Evolutionary conservation across 257 asterid species (phyloP).

Genomic region (Mitragyna speciosa): DNA sequence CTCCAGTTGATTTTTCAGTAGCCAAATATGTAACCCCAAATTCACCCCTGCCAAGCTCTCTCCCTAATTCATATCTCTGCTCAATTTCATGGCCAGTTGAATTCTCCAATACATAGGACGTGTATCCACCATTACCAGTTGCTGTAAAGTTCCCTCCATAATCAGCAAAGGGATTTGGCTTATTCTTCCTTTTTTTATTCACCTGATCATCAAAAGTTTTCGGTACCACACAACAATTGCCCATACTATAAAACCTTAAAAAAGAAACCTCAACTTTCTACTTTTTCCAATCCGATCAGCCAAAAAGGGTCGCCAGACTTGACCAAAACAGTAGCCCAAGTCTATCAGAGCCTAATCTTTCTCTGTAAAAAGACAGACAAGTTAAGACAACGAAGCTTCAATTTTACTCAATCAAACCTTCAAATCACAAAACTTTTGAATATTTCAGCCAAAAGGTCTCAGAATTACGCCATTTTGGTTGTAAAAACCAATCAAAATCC

Average conservation of each 20-base stretch:
- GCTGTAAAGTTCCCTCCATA: conserved; percentile 19
- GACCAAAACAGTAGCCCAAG: conserved; percentile 15
- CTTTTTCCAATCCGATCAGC: conserved; percentile 1
- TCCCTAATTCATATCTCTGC: conserved; percentile 39
- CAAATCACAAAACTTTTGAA: background rate
- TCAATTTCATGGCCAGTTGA: conserved; percentile 49
- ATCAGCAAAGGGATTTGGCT: conserved; percentile 42
- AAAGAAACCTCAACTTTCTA: conserved; percentile 11
- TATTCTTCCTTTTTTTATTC: conserved; percentile 30
- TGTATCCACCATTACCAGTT: conserved; percentile 41
- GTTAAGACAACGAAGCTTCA: conserved; percentile 8
- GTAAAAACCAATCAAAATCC: conserved; percentile 33
- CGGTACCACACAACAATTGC: conserved; percentile 43
- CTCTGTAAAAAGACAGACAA: background rate
- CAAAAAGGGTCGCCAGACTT: conserved; percentile 11
- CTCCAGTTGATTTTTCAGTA: conserved; percentile 42
- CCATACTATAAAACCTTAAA: conserved; percentile 21
- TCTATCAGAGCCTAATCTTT: conserved; percentile 1
- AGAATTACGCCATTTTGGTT: conserved; percentile 17
- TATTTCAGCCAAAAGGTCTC: conserved; percentile 6
- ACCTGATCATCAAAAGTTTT: conserved; percentile 23
- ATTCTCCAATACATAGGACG: conserved; percentile 37
- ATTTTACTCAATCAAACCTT: conserved; percentile 11
- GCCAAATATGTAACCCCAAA: conserved; percentile 50
- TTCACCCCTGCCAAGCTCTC: conserved; percentile 54